Conservation (phyloP, 2,329 filamentous ascomycete genomes). For the Alternaria sp. region DNA sequence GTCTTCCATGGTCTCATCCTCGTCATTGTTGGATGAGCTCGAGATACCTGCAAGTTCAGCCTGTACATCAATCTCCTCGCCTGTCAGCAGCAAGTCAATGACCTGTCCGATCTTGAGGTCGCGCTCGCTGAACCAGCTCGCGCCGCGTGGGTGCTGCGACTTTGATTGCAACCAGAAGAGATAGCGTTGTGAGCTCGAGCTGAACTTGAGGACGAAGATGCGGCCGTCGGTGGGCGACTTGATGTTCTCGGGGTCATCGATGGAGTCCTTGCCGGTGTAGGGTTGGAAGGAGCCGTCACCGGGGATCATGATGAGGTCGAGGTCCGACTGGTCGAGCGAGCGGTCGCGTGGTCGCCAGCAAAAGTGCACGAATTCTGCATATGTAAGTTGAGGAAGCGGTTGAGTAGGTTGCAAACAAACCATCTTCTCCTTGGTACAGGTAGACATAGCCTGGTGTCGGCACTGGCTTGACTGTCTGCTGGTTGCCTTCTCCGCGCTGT, state of each 20-base stretch:
- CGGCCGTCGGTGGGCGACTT: constrained; percentile 78
- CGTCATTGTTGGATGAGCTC: constrained; percentile 63
- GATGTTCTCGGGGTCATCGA: constrained; percentile 62
- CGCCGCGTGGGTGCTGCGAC: constrained; percentile 72
- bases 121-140: constrained; percentile 80
- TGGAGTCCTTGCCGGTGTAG: constrained; percentile 65
- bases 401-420: constrained; percentile 50
- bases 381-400: constrained; percentile 16
- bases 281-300: constrained; percentile 86
- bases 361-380: constrained; percentile 84
- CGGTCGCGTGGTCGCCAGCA: constrained; percentile 89
- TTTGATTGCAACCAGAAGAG: constrained; percentile 98
- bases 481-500: constrained; percentile 32
- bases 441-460: constrained; percentile 85
- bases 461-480: constrained; percentile 71
- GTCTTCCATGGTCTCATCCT: constrained; percentile 70
- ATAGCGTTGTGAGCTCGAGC: constrained; percentile 86
- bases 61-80: constrained; percentile 83
- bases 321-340: constrained; percentile 73
- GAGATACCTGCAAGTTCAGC: constrained; percentile 68
- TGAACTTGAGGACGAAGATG: constrained; percentile 92
- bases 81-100: constrained; percentile 82
- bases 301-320: constrained; percentile 94
- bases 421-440: constrained; percentile 85
- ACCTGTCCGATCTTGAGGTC: constrained; percentile 89